Evolutionary conservation across 75 land plant species (phyloP).

Genomic region (Azolla pinnata): DNA sequence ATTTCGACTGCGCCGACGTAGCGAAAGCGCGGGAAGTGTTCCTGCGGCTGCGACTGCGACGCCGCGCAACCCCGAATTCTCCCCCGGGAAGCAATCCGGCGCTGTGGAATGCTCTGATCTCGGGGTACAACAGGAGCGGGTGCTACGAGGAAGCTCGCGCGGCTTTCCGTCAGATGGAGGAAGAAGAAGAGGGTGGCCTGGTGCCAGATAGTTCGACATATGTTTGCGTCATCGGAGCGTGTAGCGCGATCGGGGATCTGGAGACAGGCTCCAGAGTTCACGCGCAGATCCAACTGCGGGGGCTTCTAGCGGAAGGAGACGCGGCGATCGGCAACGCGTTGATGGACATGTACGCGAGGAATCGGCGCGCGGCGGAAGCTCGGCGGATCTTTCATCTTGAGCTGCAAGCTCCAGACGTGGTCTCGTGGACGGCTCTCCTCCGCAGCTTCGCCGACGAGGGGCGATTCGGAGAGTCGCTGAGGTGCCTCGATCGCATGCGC

Average conservation of each 20-base stretch:
- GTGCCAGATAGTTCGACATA: slow-evolving; percentile 5
- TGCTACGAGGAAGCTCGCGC: too few relatives aligned
- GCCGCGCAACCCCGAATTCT: too few relatives aligned
- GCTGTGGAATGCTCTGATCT: too few relatives aligned
- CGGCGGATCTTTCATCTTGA: not conserved
- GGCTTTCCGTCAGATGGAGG: too few relatives aligned
- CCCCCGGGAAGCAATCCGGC: too few relatives aligned
- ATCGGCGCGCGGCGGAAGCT: not conserved
- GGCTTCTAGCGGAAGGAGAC: too few relatives aligned
- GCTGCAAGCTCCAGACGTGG: not conserved
- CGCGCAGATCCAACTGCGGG: not conserved
- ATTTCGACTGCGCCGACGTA: too few relatives aligned
- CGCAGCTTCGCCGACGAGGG: not conserved
- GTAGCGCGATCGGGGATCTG: not conserved
- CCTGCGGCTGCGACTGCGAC: too few relatives aligned
- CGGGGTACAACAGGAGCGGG: too few relatives aligned
- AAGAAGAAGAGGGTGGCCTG: slow-evolving; percentile 3
- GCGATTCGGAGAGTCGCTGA: not conserved
- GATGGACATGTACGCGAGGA: slow-evolving; percentile 5
- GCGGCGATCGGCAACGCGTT: not conserved
- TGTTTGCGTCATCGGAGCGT: slow-evolving; percentile 6
- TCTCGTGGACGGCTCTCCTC: slow-evolving; percentile 1
- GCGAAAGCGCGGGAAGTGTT: too few relatives aligned
- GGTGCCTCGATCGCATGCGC: not conserved
- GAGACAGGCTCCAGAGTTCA: slow-evolving; percentile 14